These are phyloP conservation scores for Aspergillus sp. DNA, from an alignment of 2,329 filamentous ascomycete genomes.

Conservation along the genomic window DNA sequence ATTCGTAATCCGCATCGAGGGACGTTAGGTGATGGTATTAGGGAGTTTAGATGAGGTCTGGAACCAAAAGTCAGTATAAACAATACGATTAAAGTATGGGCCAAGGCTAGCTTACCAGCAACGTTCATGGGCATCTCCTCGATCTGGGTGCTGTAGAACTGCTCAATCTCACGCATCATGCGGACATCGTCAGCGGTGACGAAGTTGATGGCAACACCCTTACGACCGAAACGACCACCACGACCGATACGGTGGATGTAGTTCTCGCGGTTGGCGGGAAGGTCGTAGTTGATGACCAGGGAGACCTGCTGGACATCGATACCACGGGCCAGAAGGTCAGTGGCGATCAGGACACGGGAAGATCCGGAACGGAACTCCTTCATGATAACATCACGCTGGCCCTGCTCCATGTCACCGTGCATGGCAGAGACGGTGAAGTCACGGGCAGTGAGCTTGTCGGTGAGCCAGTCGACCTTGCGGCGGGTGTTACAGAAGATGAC, in stretches of 20 bases:
- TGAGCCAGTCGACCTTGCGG: constrained; percentile 99
- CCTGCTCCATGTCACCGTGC: constrained; percentile 99
- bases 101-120: constrained; percentile 53
- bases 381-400: constrained; percentile 98
- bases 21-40: constrained; percentile 32
- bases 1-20: constrained; percentile 39
- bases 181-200: constrained; percentile 98
- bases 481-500: constrained; percentile 99
- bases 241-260: constrained; percentile 99
- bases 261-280: constrained; percentile 98
- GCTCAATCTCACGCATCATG: constrained; percentile 99
- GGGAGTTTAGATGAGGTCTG: constrained; percentile 48
- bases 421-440: constrained; percentile 99
- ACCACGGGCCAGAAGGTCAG: constrained; percentile 96
- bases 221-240: constrained; percentile 98
- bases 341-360: constrained; percentile 97
- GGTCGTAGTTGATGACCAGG: constrained; percentile 99
- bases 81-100: not conserved
- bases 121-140: constrained; percentile 99
- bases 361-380: constrained; percentile 99
- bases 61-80: constrained; percentile 11
- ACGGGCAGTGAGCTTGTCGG: constrained; percentile 96
- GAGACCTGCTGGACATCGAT: constrained; percentile 99
- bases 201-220: constrained; percentile 99
- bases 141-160: constrained; percentile 99